Evolutionary conservation across 1,284 basidiomycete species (phyloP), one percentile per base, ranked within the genome.

Genomic region (Hymenochaete sp.): DNA sequence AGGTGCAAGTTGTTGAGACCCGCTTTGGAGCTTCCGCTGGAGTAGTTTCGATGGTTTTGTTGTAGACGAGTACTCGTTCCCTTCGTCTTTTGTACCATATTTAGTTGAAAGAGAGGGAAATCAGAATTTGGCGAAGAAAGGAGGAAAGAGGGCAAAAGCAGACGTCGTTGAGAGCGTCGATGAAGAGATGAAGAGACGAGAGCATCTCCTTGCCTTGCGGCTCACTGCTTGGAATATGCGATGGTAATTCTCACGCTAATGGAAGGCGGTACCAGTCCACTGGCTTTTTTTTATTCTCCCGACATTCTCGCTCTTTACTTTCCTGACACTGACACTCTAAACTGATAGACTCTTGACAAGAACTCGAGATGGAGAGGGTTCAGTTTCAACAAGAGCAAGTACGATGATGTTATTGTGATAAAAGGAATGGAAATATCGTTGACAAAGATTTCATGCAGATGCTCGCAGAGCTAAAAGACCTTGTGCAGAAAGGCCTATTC

Each of bases 381-480:
- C 88, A 95, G 56, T 95, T 88, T 57, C 82, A 93, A 67, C 87
- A 95, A 62, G 93, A 96, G 80, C 82, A 91, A 70, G 79, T 72
- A 48, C 45, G 66, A 35, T 14, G 2, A 38, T 21, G 8, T 14
- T 31, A n/a, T 27, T 22, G 38, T 5, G 14, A 32, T 3, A 26
- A 22, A 1, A 8, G 9, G 40, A 36, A 24, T 22, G 5, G 1
- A 7, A 14, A 31, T 36, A n/a, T 6, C 13, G 5, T 28, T 36
- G 38, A 31, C 50, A 24, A 51, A 31, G 8, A 41, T 45, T 45
- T 43, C 49, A 44, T 33, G 25, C 55, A 84, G 79, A 93, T 93
- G 77, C 85, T 96, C 73, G 79, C 86, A 46, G 93, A 97, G 79
- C 84, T 98, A 57, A 93, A 92, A 66, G 91, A 96, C 65, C 73